phyloP scores from a whole-genome alignment of 805 yeast genomes.

The Cyberlindnera mrakii region DNA sequence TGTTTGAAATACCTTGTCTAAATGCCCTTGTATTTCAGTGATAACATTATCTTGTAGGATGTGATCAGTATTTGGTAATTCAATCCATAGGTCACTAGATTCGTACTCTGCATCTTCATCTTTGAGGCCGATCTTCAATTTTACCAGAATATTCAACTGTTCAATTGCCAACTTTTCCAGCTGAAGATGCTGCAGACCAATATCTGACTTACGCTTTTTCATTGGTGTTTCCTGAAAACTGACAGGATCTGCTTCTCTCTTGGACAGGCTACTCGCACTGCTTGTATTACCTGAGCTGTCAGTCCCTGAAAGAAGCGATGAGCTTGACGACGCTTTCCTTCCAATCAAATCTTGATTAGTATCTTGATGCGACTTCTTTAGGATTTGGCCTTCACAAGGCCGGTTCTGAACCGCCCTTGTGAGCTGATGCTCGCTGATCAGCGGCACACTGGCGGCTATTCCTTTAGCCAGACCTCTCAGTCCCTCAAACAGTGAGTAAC shows the following conservation, averaged over 20 bases:
- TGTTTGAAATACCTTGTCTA: constrained; percentile 17
- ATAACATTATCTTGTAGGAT: constrained; percentile 18
- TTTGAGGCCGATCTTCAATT: constrained; percentile 12
- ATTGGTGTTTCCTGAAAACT: neutral
- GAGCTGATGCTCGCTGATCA: neutral
- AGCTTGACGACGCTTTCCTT: too few relatives aligned
- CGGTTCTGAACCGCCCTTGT: neutral
- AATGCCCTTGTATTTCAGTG: constrained; percentile 15
- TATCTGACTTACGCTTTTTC: constrained; percentile 16
- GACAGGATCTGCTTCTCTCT: neutral
- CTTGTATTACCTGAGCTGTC: too few relatives aligned
- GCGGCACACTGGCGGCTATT: neutral
- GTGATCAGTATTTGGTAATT: constrained; percentile 16
- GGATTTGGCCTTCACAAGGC: neutral
- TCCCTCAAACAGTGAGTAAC: neutral
- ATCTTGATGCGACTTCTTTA: too few relatives aligned
- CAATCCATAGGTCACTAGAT: constrained; percentile 21
- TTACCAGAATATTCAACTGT: constrained; percentile 7
- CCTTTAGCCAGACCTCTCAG: neutral
- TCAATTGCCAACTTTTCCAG: constrained; percentile 10
- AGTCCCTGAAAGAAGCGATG: too few relatives aligned
- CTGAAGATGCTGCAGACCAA: constrained; percentile 12
- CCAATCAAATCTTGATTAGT: too few relatives aligned
- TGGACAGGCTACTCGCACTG: neutral
- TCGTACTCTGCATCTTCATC: constrained; percentile 25